phyloP scores from a whole-genome alignment of 2,329 filamentous ascomycete genomes.

The Aspergillus fumigatus region DNA sequence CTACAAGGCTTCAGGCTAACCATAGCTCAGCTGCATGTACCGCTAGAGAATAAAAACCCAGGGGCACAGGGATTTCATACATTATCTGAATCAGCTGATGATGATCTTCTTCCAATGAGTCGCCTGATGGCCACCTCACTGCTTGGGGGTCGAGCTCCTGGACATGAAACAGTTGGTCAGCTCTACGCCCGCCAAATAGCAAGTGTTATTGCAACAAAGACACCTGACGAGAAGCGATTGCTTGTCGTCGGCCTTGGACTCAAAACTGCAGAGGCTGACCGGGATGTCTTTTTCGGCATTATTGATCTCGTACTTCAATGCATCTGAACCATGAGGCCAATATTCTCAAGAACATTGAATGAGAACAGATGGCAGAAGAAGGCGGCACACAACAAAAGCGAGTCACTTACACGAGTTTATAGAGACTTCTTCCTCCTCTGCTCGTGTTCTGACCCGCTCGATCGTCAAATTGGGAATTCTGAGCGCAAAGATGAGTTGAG shows the following conservation, averaged over 20 bases:
- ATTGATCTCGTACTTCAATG: conserved; percentile 42
- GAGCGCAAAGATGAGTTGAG: conserved; percentile 2
- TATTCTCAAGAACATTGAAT: background rate
- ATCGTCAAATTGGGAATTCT: conserved; percentile 6
- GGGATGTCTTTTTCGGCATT: conserved; percentile 40
- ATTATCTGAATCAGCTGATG: conserved; percentile 42
- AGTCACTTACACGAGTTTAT: conserved; percentile 10
- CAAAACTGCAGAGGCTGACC: conserved; percentile 40
- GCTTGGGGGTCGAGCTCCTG: conserved; percentile 73
- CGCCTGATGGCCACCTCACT: conserved; percentile 84
- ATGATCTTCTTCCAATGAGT: conserved; percentile 65
- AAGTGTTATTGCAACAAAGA: conserved; percentile 67
- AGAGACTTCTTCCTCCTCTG: conserved; percentile 4
- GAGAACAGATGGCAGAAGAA: background rate
- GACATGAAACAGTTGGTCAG: conserved; percentile 79
- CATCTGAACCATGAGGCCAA: conserved; percentile 22
- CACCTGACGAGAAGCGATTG: conserved; percentile 58
- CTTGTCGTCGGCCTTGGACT: conserved; percentile 58
- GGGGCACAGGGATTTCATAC: conserved; percentile 36
- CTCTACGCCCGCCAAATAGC: conserved; percentile 87
- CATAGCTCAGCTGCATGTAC: conserved; percentile 25
- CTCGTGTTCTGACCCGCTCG: conserved; percentile 7
- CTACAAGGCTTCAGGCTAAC: conserved; percentile 7
- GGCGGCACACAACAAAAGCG: background rate
- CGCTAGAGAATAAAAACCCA: conserved; percentile 31